Conservation (phyloP, 163 green algal genomes). For the Chlamydomonas reinhardtii region DNA sequence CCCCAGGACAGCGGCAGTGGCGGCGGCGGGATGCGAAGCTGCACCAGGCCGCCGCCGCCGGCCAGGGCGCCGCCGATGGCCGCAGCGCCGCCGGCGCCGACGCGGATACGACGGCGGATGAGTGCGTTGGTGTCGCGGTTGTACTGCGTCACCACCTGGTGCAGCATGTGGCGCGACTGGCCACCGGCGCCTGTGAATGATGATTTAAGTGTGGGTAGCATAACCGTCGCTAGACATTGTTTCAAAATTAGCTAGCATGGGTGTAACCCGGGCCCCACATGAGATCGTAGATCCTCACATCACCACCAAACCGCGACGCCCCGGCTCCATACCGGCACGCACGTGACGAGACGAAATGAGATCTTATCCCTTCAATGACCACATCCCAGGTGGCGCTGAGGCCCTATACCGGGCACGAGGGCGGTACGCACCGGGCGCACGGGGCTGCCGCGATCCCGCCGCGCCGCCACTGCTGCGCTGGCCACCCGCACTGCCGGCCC, state of each 20-base stretch:
- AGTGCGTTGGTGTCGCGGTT: slow-evolving; percentile 81
- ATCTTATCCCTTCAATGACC: too few relatives aligned
- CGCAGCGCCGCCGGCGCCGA: neutral
- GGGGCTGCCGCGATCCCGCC: neutral
- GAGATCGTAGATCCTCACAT: too few relatives aligned
- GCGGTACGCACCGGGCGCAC: neutral
- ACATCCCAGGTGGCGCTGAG: too few relatives aligned
- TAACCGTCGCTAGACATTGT: too few relatives aligned
- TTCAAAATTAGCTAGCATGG: too few relatives aligned
- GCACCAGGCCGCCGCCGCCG: slow-evolving; percentile 62
- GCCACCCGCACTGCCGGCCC: neutral
- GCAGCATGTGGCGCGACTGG: neutral
- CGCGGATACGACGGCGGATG: slow-evolving; percentile 64
- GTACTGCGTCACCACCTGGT: slow-evolving; percentile 77
- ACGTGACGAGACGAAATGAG: too few relatives aligned
- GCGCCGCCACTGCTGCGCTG: neutral
- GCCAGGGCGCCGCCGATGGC: neutral
- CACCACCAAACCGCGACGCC: too few relatives aligned
- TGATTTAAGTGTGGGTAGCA: neutral
- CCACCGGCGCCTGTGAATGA: neutral
- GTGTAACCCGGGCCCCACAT: too few relatives aligned
- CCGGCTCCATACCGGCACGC: too few relatives aligned
- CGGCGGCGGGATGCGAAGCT: slow-evolving; percentile 72
- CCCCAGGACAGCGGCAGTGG: slow-evolving; percentile 90
- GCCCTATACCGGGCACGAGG: too few relatives aligned